A percentile compares a stretch with the other conserved stretches of the same genome.
phyloP scores from a whole-genome alignment of 23 red algal genomes.

The Agarophyton chilense region DNA sequence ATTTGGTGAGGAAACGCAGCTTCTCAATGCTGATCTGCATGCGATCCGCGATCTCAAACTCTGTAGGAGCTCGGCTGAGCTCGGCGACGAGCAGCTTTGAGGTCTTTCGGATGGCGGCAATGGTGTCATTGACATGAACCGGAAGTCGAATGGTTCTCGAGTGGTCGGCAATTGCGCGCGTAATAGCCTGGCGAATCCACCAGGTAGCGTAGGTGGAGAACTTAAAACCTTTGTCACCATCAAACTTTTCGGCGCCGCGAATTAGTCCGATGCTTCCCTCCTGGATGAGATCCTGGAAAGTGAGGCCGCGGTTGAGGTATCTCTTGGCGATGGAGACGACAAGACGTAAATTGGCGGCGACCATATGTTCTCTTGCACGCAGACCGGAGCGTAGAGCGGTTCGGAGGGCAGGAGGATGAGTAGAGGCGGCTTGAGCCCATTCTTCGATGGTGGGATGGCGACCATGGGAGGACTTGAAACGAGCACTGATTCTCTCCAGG shows the following conservation, averaged over 20 bases:
- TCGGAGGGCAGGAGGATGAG: conserved; percentile 29
- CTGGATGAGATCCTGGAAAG: conserved; percentile 98
- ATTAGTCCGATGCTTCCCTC: conserved; percentile 97
- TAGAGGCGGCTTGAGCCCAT: conserved; percentile 63
- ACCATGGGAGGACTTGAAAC: conserved; percentile 33
- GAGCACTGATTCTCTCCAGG: conserved; percentile 62
- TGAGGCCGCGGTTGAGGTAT: conserved; percentile 91
- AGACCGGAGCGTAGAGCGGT: conserved; percentile 52
- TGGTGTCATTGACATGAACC: conserved; percentile 99
- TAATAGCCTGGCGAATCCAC: conserved; percentile 99
- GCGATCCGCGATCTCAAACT: conserved; percentile 77
- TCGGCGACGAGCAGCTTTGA: conserved; percentile 60
- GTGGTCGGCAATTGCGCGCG: conserved; percentile 86
- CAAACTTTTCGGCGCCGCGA: conserved; percentile 95
- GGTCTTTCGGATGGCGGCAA: conserved; percentile 66
- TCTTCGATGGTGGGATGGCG: conserved; percentile 65
- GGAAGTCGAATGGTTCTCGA: conserved; percentile 90
- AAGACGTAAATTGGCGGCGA: conserved; percentile 90
- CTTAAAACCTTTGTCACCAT: conserved; percentile 92
- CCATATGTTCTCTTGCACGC: conserved; percentile 92
- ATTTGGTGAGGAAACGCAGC: conserved; percentile 74
- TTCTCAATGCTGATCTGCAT: conserved; percentile 74
- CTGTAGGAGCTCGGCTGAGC: conserved; percentile 79
- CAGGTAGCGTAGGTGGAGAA: conserved; percentile 99
- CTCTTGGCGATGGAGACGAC: conserved; percentile 97